Percentiles rank a stretch among this genome's conserved stretches.
phyloP scores from a whole-genome alignment of 331 rosid genomes.

The Pyracantha coccinea region DNA sequence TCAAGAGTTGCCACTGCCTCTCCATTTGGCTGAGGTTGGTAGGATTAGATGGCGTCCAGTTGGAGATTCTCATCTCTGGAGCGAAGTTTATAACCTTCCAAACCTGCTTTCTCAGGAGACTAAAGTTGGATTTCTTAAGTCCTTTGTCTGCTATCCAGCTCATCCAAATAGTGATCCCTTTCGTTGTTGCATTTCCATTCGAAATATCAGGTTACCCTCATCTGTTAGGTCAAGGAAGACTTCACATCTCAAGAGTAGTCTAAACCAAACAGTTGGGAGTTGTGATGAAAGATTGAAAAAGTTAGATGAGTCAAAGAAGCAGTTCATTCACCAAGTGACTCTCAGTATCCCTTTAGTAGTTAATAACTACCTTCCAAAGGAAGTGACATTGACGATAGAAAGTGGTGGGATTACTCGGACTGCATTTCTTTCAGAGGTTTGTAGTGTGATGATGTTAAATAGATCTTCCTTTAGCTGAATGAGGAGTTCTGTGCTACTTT shows the following conservation, averaged over 20 bases:
- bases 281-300: conserved; percentile 5
- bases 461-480: background rate
- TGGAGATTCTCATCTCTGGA: conserved; percentile 87
- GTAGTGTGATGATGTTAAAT: conserved; percentile 22
- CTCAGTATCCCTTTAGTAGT: conserved; percentile 68
- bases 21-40: conserved; percentile 95
- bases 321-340: conserved; percentile 56
- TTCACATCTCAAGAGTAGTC: conserved; percentile 9
- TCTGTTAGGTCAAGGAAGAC: conserved; percentile 36
- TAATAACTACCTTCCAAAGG: conserved; percentile 74
- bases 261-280: conserved; percentile 7
- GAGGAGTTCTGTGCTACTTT: background rate
- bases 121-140: conserved; percentile 67
- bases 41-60: conserved; percentile 87
- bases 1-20: conserved; percentile 85
- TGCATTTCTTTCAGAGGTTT: conserved; percentile 70
- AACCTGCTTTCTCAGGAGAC: conserved; percentile 62
- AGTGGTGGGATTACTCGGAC: conserved; percentile 68
- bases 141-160: conserved; percentile 88
- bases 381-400: conserved; percentile 51
- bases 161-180: conserved; percentile 80
- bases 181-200: conserved; percentile 82
- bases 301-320: conserved; percentile 43
- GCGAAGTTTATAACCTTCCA: conserved; percentile 78
- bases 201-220: conserved; percentile 51